phyloP scores from a whole-genome alignment of 805 yeast species.

The Ogataea allantospora region DNA sequence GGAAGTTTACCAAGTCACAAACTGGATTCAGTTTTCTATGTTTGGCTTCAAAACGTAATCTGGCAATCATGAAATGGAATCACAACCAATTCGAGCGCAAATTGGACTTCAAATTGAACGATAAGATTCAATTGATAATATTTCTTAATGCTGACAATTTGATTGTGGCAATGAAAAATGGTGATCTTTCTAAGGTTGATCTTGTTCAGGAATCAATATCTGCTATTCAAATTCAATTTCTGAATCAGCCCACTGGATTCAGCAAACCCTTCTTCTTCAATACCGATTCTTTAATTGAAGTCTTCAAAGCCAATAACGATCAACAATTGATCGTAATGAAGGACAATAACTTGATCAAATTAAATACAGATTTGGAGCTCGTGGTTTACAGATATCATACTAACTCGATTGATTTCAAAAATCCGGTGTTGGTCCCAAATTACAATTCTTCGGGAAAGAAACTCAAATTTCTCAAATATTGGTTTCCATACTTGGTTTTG shows the following conservation, averaged over 20 bases:
- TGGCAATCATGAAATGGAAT: slow-evolving; percentile 27
- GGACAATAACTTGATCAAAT: slow-evolving; percentile 24
- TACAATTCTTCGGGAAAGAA: slow-evolving; percentile 20
- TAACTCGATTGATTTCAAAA: slow-evolving; percentile 21
- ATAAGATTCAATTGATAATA: slow-evolving; percentile 25
- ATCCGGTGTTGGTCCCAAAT: slow-evolving; percentile 18
- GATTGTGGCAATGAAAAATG: slow-evolving; percentile 24
- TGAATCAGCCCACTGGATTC: slow-evolving; percentile 14
- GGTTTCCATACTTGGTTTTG: slow-evolving; percentile 41
- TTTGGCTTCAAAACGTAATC: slow-evolving; percentile 23
- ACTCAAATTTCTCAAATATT: slow-evolving; percentile 31
- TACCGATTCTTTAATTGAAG: slow-evolving; percentile 15
- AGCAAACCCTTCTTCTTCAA: slow-evolving; percentile 24
- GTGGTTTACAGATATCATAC: slow-evolving; percentile 17
- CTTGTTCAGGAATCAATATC: slow-evolving; percentile 15
- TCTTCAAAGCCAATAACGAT: slow-evolving; percentile 26
- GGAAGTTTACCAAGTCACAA: slow-evolving; percentile 7
- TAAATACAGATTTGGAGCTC: slow-evolving; percentile 24
- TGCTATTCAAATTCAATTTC: slow-evolving; percentile 25
- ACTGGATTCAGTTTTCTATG: slow-evolving; percentile 21
- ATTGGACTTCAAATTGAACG: slow-evolving; percentile 27
- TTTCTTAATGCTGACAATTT: slow-evolving; percentile 26
- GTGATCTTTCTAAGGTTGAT: slow-evolving; percentile 24
- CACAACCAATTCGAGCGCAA: slow-evolving; percentile 22
- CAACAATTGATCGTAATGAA: slow-evolving; percentile 29